phyloP scores from a whole-genome alignment of 768 basidiomycete species.

The Phlegmacium glaucopus region DNA sequence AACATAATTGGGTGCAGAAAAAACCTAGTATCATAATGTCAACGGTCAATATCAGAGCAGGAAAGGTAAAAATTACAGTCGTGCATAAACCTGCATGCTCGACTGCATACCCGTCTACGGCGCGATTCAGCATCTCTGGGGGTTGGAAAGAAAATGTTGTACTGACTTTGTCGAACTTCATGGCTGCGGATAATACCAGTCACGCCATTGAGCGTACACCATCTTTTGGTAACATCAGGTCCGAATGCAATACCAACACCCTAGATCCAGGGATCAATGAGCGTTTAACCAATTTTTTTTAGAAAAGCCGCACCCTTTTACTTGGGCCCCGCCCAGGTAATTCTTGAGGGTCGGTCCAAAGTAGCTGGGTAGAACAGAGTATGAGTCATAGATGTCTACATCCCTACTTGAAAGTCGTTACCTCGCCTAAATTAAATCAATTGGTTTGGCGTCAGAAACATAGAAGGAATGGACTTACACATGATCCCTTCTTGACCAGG shows the following conservation, averaged over 20 bases:
- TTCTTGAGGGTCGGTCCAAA: conserved; percentile 97
- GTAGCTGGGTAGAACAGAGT: conserved; percentile 42
- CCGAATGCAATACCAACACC: conserved; percentile 97
- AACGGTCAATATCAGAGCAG: conserved; percentile 3
- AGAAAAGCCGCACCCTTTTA: conserved; percentile 67
- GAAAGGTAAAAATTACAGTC: conserved; percentile 50
- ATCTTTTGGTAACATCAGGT: conserved; percentile 85
- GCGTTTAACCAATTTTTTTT: conserved; percentile 1
- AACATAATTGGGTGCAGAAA: conserved; percentile 94
- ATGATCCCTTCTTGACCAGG: conserved; percentile 95
- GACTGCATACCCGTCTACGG: conserved; percentile 83
- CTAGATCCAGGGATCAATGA: conserved; percentile 33
- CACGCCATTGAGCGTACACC: conserved; percentile 85
- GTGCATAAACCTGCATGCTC: conserved; percentile 95
- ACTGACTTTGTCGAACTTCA: conserved; percentile 87
- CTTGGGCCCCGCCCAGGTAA: conserved; percentile 88
- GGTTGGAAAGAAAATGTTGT: conserved; percentile 1
- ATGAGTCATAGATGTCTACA: background rate
- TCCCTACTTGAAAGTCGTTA: conserved; percentile 24
- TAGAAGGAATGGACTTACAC: conserved; percentile 54
- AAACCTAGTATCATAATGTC: conserved; percentile 48
- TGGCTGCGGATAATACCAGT: conserved; percentile 92
- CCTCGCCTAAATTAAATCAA: conserved; percentile 50
- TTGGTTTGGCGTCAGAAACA: conserved; percentile 8
- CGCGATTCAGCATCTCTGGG: conserved; percentile 2